Base-by-base conservation (phyloP, 208 protist species). In the Vickermania ingenoplastis region DNA sequence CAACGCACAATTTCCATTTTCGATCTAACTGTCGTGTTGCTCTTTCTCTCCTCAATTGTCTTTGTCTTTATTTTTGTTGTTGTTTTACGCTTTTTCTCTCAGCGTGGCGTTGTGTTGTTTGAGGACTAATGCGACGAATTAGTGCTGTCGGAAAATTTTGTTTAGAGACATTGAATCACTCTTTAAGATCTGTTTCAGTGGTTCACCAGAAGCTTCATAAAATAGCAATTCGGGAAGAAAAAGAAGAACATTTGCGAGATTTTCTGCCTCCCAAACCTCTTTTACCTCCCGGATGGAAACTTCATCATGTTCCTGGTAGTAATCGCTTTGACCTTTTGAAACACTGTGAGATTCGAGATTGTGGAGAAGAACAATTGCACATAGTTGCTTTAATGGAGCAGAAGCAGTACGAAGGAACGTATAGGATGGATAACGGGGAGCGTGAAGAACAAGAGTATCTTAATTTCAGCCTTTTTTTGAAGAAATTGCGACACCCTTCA, bases 401-500 rank as follows among this genome's bases (percentile, higher is more conserved):
- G 29, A 94, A 94, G 51, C 31, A 83, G 41, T 90, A 86, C 57
- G 83, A 94, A 41, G 67, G 74, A 29, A 94, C 87, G 0, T 94
- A 90, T 61, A 74, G 81, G 25, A 89, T 91, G 82, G 84, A 94
- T 59, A 91, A 82, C 55, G 87, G 87, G 24, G 83, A 94, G 53
- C 83, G 87, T 22, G 79, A 88, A 5, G 83, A 91, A 66, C 73
- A 91, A 54, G 87, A 91, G 59, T 90, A 94, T 58, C 51, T 91
- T 1, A 89, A 89, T 62, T 94, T 94, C 68, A 70, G 61, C 1
- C 36, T 90, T 1, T 94, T 94, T 59, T 58, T 91, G 53, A 56
- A 67, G 30, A 94, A 94, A 52, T 57, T 73, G 31, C 58, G 77
- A 7, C 78, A 70, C 67, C 69, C 69, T 0, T 57, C 69, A 26